Evolutionary conservation across 2,329 filamentous ascomycete genomes (phyloP).

Genomic region (Trichoderma polysporum): DNA sequence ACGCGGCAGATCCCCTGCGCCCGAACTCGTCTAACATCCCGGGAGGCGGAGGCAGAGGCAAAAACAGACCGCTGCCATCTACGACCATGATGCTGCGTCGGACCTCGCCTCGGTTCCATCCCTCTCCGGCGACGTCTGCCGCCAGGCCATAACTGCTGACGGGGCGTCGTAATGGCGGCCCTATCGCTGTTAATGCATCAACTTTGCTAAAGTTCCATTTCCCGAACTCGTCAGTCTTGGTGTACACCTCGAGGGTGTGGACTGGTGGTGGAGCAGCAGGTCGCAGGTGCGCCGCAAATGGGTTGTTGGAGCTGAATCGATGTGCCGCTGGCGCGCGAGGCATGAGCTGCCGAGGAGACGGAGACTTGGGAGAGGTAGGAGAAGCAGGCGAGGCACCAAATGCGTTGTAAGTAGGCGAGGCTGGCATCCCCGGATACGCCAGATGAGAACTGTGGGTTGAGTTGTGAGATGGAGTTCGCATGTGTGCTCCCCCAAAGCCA

Average conservation of each 20-base stretch:
- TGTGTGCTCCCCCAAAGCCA: conserved; percentile 32
- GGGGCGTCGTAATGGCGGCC: conserved; percentile 40
- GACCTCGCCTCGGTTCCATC: conserved; percentile 53
- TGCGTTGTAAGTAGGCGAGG: conserved; percentile 28
- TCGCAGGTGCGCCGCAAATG: conserved; percentile 46
- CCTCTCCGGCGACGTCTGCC: conserved; percentile 48
- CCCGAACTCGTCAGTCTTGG: conserved; percentile 57
- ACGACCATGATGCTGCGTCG: conserved; percentile 55
- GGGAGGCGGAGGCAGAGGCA: conserved; percentile 47
- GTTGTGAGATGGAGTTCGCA: conserved; percentile 36
- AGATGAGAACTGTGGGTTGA: conserved; percentile 25
- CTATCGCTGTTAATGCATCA: conserved; percentile 33
- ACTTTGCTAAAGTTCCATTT: conserved; percentile 60
- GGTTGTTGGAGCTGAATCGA: conserved; percentile 62
- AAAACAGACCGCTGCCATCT: conserved; percentile 51
- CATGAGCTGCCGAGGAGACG: conserved; percentile 31
- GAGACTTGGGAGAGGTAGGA: conserved; percentile 8
- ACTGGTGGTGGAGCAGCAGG: conserved; percentile 41
- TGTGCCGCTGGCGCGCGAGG: conserved; percentile 28
- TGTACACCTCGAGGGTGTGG: conserved; percentile 59
- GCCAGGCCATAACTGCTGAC: conserved; percentile 58
- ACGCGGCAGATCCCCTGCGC: conserved; percentile 16
- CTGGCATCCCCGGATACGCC: conserved; percentile 24
- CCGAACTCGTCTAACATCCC: background rate
- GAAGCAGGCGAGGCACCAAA: conserved; percentile 10